Evolutionary conservation across 495 filamentous ascomycete species (phyloP), one percentile per base, ranked within the genome.

Genomic region (Paragyromitra xinjiangensis): DNA sequence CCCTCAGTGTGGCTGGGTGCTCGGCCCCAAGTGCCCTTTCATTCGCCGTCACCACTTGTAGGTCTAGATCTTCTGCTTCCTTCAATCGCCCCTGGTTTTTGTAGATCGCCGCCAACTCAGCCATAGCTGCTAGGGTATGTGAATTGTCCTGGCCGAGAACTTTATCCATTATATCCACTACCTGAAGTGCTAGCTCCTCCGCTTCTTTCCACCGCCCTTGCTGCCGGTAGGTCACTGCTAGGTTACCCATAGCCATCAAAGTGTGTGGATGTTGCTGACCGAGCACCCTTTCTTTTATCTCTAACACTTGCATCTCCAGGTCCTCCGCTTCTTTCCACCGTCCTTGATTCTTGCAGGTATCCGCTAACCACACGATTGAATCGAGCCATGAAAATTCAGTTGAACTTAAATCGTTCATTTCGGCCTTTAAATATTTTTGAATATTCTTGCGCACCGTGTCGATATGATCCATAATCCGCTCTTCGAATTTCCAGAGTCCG

Each of bases 41-140:
- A 12, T 8, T 44, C 42, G 3, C 8, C 3, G 8, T 12, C 42
- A 0, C 12, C 42, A 44, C 42, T 44, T 44, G 42, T 42, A 42
- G 39, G 39, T 12, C 12, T 50, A 16, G 45, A 50, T 14, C 8
- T 45, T 69, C 66, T 3, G 68, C 34, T 11, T 62, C 58, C 55
- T 70, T 62, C 34, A 16, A 29, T 24, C 44, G 44, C 24, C 53
- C 55, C 22, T 70, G 68, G n/a, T 45, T 44, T 14, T 4, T 9
- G 55, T 70, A 70, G 39, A 37, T 45, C 29, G 59, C 67, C 12
- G 79, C 79, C 11, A 85, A 80, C 67, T 83, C 83, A 45, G 1
- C 22, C 80, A 85, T 85, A 61, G 76, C 82, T 1, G 65, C 75
- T 6, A 85, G 71, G 63, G 83, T 85, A 53, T 80, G 51, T 51